Evolutionary conservation across 805 yeast species (phyloP), one percentile per base, ranked within the genome.

Genomic region (Monosporozyma servazzii): DNA sequence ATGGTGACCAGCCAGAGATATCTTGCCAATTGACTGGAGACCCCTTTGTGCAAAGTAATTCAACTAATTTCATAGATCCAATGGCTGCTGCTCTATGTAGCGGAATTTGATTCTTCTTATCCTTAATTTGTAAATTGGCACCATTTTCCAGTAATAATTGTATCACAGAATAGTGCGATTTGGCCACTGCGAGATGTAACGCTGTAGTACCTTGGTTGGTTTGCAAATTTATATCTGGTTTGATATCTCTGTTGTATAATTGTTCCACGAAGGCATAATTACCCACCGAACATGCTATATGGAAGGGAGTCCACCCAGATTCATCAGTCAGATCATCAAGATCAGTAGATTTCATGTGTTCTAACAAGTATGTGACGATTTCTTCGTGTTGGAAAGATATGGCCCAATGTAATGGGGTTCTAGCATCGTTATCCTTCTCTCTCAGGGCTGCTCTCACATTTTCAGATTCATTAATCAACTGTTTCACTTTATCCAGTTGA

Each of bases 361-460:
- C 65, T 7, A 83, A 61, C 37, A 76, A 58, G 15, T 74, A 67
- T 0, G 58, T 53, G 7, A 79, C 80, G 18, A 84, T 72, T 27
- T 78, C 80, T 5, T 68, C 59, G 51, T 82, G 75, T 48, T 79
- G 77, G 58, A 75, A 75, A 1, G 95, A 79, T 27, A 83, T 79
- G 1, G 96, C 96, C 96, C 96, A 90, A 65, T 88, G 95, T 47
- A 89, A 69, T 2, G 96, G 85, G 2, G 86, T 81, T 56, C 97
- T 75, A 1, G 81, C 83, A 61, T 89, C 96, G 2, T 74, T 76
- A 65, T 90, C 97, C 53, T 66, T 72, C 15, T 60, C 48, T 2
- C 75, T 57, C 0, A 78, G 76, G 13, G 72, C 61, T 31, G 39
- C 27, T n/a, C n/a, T 42, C 11, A 41, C 25, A 39, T 73, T 70